Evolutionary conservation across 2,329 filamentous ascomycete species (phyloP), one percentile per base, ranked within the genome.

Genomic region (Calonectria henricotiae): DNA sequence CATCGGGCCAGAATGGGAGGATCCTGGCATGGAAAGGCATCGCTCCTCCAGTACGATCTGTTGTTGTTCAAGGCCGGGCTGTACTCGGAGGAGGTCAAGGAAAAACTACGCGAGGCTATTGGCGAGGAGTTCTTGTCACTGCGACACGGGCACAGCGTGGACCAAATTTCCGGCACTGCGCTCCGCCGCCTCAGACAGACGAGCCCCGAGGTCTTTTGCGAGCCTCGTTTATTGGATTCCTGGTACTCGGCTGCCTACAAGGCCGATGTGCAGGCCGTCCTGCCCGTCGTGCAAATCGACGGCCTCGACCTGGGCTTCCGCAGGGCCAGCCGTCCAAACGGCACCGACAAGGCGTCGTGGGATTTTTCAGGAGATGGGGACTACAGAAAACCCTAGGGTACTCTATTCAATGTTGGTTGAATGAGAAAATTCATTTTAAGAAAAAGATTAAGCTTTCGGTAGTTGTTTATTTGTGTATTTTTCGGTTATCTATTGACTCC

Each of bases 41-140:
- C 89, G 1, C 83, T 93, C 20, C 85, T 90, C 76, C 91, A 93
- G 75, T 93, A 93, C 77, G 90, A 94, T 71, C 85, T 93, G 1
- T 86, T 92, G 2, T 85, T 93, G 25, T 87, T 93, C 75, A 85
- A 87, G 20, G 84, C 89, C 0, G 91, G 91, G 0, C 80, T 88
- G 44, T 89, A 92, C 70, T 83, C 88, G 0, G 82, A 84, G 0
- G 79, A 83, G 0, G 84, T 92, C 2, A 88, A 91, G 80, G 80
- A 85, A 12, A 74, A 84, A 62, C 80, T 93, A 23, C 85, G 87
- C 23, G 80, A 81, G 43, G 80, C 84, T 39, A 85, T 86, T 69
- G 86, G 87, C 1, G 78, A 82, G 0, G 86, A 88, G 1, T 91
- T 92, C 75, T 86, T 90, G 32, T 81, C 83, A 6, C 77, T 92